phyloP scores from a whole-genome alignment of 768 basidiomycete species.

The Butyriboletus loyo region DNA sequence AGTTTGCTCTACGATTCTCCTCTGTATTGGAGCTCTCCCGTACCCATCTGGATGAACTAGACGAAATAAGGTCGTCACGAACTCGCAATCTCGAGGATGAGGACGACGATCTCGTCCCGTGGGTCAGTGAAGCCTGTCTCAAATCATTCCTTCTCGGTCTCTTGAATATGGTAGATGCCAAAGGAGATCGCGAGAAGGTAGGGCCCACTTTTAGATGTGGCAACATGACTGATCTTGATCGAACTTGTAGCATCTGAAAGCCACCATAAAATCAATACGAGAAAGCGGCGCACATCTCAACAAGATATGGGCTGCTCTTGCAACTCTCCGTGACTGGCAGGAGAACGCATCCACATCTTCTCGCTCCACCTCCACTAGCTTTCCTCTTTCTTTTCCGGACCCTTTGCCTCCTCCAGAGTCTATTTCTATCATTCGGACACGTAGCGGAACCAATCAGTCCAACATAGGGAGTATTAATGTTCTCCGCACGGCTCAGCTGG shows the following conservation, averaged over 20 bases:
- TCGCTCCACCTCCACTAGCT: conserved; percentile 9
- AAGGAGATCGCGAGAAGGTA: conserved; percentile 39
- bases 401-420: conserved; percentile 54
- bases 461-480: conserved; percentile 32
- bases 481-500: conserved; percentile 53
- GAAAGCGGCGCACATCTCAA: conserved; percentile 52
- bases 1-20: conserved; percentile 67
- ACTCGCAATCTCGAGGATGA: conserved; percentile 38
- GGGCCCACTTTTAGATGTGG: not conserved
- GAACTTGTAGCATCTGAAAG: conserved; percentile 19
- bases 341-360: conserved; percentile 18
- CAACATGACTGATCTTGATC: not conserved
- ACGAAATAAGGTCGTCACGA: conserved; percentile 42
- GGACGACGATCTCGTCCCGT: conserved; percentile 37
- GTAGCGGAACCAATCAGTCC: conserved; percentile 38
- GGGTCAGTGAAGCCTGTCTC: conserved; percentile 66
- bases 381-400: conserved; percentile 46
- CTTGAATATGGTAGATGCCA: conserved; percentile 48
- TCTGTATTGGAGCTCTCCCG: conserved; percentile 46
- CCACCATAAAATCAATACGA: conserved; percentile 51
- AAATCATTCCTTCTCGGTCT: conserved; percentile 64
- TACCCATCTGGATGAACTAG: conserved; percentile 62
- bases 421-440: conserved; percentile 41
- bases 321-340: conserved; percentile 41
- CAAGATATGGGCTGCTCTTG: conserved; percentile 61